A percentile compares a stretch with the other conserved stretches of the same genome.
phyloP scores from a whole-genome alignment of 2,329 filamentous ascomycete species.

The Colletotrichum spaethianum region DNA sequence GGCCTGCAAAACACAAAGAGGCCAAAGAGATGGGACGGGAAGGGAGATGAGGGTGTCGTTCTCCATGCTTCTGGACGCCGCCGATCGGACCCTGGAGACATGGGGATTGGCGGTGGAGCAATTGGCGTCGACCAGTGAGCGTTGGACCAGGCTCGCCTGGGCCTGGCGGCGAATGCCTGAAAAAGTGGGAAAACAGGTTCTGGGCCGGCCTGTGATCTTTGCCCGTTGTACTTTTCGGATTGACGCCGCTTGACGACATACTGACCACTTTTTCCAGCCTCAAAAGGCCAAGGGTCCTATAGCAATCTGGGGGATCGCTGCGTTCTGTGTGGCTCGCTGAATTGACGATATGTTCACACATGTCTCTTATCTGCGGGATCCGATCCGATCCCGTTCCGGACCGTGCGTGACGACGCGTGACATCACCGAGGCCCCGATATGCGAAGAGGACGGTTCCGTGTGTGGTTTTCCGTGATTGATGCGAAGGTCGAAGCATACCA shows the following conservation, averaged over 20 bases:
- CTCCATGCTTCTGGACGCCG: slow-evolving; percentile 26
- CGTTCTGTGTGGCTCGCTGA: slow-evolving; percentile 1
- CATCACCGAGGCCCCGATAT: slow-evolving; percentile 5
- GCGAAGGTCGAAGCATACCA: no score
- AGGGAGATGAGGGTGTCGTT: background rate
- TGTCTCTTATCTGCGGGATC: background rate
- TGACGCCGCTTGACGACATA: slow-evolving; percentile 30
- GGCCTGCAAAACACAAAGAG: background rate
- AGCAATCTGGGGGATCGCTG: slow-evolving; percentile 5
- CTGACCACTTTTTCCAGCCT: slow-evolving; percentile 27
- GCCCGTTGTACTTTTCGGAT: slow-evolving; percentile 4
- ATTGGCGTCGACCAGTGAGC: slow-evolving; percentile 17
- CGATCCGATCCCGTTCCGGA: slow-evolving; percentile 12
- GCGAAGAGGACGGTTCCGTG: background rate
- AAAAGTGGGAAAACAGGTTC: slow-evolving; percentile 10
- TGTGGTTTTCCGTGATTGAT: background rate
- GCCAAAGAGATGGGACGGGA: background rate
- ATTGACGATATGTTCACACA: background rate
- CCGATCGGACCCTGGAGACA: slow-evolving; percentile 34
- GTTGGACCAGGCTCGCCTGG: slow-evolving; percentile 20
- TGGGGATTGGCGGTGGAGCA: slow-evolving; percentile 24
- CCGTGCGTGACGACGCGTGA: slow-evolving; percentile 2
- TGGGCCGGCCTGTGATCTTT: slow-evolving; percentile 22
- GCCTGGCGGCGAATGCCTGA: background rate
- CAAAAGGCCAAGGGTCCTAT: slow-evolving; percentile 4